Evolutionary conservation across 2,329 filamentous ascomycete genomes (phyloP).

Genomic region (Alternaria sp.): DNA sequence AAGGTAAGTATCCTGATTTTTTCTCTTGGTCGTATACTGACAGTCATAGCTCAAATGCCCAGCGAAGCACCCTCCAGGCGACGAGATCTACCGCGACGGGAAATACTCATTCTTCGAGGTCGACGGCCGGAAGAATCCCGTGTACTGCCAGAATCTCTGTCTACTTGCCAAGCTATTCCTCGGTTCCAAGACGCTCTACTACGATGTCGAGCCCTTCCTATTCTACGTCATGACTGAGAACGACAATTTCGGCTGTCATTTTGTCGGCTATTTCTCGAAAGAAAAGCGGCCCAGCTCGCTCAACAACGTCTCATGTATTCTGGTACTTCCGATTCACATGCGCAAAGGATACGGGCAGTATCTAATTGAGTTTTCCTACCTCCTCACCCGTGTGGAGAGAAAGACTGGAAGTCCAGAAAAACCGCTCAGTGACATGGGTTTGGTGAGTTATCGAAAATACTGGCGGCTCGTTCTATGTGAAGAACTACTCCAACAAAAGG

Average conservation of each 20-base stretch:
- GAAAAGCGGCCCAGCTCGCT: conserved; percentile 94
- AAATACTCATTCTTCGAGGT: conserved; percentile 97
- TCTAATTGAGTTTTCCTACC: conserved; percentile 97
- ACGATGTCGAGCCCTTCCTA: conserved; percentile 95
- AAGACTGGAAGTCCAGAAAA: conserved; percentile 98
- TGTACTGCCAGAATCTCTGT: conserved; percentile 99
- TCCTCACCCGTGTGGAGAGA: conserved; percentile 89
- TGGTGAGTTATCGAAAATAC: conserved; percentile 97
- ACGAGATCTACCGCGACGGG: conserved; percentile 94
- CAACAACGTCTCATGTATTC: conserved; percentile 97
- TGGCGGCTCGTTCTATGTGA: conserved; percentile 91
- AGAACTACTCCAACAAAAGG: conserved; percentile 74
- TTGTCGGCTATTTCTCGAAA: conserved; percentile 99
- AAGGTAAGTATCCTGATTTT: conserved; percentile 62
- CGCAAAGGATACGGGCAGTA: conserved; percentile 97
- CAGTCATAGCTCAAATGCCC: conserved; percentile 75
- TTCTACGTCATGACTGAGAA: conserved; percentile 98
- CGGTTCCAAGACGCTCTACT: conserved; percentile 98
- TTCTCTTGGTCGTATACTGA: conserved; percentile 29
- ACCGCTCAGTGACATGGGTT: conserved; percentile 94
- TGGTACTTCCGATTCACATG: conserved; percentile 95
- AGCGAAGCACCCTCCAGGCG: conserved; percentile 94
- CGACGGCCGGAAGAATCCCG: conserved; percentile 93
- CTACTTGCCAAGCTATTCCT: conserved; percentile 95
- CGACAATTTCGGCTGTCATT: conserved; percentile 90